A percentile compares a stretch with the other conserved stretches of the same genome.
Conservation (phyloP, 306 rosid species). For the Neltuma alba region DNA sequence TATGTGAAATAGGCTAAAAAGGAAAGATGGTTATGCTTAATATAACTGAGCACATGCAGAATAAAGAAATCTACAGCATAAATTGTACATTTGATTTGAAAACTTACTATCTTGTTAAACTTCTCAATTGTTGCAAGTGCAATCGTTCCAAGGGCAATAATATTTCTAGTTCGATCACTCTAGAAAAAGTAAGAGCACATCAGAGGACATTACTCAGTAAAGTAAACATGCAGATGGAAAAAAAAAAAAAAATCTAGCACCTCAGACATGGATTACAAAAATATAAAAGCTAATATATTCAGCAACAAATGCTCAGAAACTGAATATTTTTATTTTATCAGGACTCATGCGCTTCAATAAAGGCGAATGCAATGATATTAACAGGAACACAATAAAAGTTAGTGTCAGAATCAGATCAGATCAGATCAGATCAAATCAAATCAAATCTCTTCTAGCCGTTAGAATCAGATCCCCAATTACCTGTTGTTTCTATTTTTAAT, state of each 20-base stretch:
- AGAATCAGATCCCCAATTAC: no score
- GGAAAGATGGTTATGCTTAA: slow-evolving; percentile 4
- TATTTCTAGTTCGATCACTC: slow-evolving; percentile 89
- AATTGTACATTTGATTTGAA: slow-evolving; percentile 3
- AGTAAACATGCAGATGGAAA: slow-evolving; percentile 5
- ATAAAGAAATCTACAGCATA: slow-evolving; percentile 4
- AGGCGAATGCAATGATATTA: slow-evolving; percentile 8
- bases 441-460: no score
- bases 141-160: slow-evolving; percentile 85
- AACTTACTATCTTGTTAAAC: slow-evolving; percentile 82
- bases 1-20: slow-evolving; percentile 9
- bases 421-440: no score
- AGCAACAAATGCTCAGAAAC: slow-evolving; percentile 23
- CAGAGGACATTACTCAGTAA: slow-evolving; percentile 30
- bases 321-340: slow-evolving; percentile 3
- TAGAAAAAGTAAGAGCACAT: slow-evolving; percentile 40
- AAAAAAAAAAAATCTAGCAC: slow-evolving; percentile 4
- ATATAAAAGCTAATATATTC: slow-evolving; percentile 15
- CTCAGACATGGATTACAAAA: background rate
- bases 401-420: no score
- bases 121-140: slow-evolving; percentile 89
- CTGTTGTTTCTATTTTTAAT: no score
- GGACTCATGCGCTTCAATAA: background rate
- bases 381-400: background rate
- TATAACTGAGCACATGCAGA: slow-evolving; percentile 21